These are phyloP conservation scores for Macrolepiota dolichaula DNA, from an alignment of 768 basidiomycete genomes.

Conservation along the genomic window DNA sequence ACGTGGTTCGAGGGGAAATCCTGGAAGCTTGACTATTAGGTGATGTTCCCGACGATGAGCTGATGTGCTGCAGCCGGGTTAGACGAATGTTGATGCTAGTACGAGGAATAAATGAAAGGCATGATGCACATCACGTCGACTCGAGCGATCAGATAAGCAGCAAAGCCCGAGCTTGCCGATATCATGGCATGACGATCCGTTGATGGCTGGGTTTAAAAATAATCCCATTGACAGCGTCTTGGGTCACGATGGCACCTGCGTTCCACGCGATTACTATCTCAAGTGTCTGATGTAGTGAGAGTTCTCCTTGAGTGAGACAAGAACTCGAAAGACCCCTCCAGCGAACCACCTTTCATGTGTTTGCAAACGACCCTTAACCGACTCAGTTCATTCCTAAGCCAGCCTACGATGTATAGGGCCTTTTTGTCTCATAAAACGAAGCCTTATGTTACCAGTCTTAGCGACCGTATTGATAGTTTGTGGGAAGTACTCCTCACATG, in stretches of 20 bases:
- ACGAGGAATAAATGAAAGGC: not conserved
- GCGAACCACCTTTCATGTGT: not conserved
- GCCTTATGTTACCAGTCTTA: not conserved
- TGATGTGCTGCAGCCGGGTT: not conserved
- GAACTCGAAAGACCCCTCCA: not conserved
- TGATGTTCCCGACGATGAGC: no score
- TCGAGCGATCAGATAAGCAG: not conserved
- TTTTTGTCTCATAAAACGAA: not conserved
- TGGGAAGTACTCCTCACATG: no score
- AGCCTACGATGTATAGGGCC: not conserved
- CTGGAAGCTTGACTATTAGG: no score
- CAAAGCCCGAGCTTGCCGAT: not conserved
- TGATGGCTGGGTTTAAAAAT: not conserved
- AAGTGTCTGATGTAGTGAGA: not conserved
- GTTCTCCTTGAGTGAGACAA: not conserved
- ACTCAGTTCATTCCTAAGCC: not conserved
- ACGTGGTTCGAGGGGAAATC: no score
- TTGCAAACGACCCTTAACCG: not conserved
- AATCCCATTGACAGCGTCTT: not conserved
- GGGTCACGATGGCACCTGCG: not conserved
- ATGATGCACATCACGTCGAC: not conserved
- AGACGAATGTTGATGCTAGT: not conserved
- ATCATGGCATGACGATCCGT: constrained; percentile 3
- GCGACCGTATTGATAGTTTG: no score
- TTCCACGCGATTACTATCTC: not conserved